Percentiles rank a stretch among this genome's conserved stretches.
These are phyloP conservation scores for Cudoniella acicularis DNA, from an alignment of 495 filamentous ascomycete species.

Conservation along the genomic window DNA sequence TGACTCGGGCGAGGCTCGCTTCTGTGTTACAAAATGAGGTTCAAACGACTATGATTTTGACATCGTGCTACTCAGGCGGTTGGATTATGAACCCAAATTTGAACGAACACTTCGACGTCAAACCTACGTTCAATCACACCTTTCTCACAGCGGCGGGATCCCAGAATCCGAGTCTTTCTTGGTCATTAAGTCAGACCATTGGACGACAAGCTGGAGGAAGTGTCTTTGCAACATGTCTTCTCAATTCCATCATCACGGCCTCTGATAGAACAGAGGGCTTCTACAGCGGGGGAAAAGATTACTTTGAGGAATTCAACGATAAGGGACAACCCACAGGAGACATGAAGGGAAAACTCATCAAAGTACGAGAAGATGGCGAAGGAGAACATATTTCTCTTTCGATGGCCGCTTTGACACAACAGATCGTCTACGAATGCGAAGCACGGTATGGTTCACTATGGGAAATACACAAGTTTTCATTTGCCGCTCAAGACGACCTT, in stretches of 20 bases:
- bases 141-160: constrained; percentile 23
- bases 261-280: constrained; percentile 14
- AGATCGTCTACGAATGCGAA: constrained; percentile 20
- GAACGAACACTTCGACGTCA: constrained; percentile 8
- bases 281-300: constrained; percentile 5
- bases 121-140: constrained; percentile 22
- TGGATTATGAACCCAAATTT: constrained; percentile 22
- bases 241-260: constrained; percentile 5
- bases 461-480: constrained; percentile 22
- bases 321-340: constrained; percentile 15
- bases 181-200: constrained; percentile 18
- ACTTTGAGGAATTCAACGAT: constrained; percentile 1
- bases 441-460: constrained; percentile 15
- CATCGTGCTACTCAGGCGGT: constrained; percentile 28
- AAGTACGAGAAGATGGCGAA: constrained; percentile 8
- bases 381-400: constrained; percentile 20
- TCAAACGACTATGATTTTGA: constrained; percentile 24
- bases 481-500: constrained; percentile 26
- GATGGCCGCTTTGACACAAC: constrained; percentile 17
- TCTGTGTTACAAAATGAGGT: constrained; percentile 14
- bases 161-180: constrained; percentile 20
- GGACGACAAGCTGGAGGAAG: constrained; percentile 25
- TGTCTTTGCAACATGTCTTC: constrained; percentile 23
- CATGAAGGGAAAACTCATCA: constrained; percentile 1
- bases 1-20: constrained; percentile 10